Conservation (phyloP, 108 stramenopile species). For the Fistulifera pelliculosa region DNA sequence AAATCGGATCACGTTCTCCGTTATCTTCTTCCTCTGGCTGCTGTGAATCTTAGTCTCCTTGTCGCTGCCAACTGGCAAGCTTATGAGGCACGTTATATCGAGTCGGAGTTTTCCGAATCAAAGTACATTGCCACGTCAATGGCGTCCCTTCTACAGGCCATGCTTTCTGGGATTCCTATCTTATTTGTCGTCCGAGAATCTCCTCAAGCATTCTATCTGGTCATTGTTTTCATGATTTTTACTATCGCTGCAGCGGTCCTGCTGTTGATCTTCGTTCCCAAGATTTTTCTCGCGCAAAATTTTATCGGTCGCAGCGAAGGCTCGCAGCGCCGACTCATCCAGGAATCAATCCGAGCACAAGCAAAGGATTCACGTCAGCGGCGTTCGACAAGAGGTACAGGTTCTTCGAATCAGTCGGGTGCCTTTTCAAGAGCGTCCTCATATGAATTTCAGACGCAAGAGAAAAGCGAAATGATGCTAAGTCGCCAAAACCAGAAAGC, state of each 20-base stretch:
- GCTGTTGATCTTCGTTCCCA: constrained; percentile 34
- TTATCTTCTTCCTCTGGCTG: constrained; percentile 1
- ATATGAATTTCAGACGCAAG: too few species aligned
- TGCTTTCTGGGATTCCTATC: constrained; percentile 23
- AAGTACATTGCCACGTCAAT: constrained; percentile 21
- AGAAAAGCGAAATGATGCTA: too few species aligned
- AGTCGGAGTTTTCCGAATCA: constrained; percentile 25
- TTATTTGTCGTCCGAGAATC: constrained; percentile 17
- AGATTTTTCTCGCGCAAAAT: constrained; percentile 5
- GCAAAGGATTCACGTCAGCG: too few species aligned
- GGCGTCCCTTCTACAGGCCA: constrained; percentile 17
- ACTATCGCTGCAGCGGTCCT: constrained; percentile 12
- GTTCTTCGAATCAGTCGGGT: too few species aligned
- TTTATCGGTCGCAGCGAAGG: too few species aligned
- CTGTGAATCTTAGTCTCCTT: constrained; percentile 13
- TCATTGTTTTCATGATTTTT: constrained; percentile 15
- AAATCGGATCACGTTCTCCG: background rate
- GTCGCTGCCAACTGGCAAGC: constrained; percentile 26
- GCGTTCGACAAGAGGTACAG: too few species aligned
- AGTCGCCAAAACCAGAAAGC: too few species aligned
- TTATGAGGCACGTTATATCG: constrained; percentile 23
- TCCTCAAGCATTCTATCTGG: constrained; percentile 18
- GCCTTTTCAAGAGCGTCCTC: too few species aligned
- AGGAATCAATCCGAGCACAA: too few species aligned
- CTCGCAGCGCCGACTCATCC: too few species aligned